Evolutionary conservation across 1,284 basidiomycete species (phyloP).

Genomic region (Vanrija pseudolonga): DNA sequence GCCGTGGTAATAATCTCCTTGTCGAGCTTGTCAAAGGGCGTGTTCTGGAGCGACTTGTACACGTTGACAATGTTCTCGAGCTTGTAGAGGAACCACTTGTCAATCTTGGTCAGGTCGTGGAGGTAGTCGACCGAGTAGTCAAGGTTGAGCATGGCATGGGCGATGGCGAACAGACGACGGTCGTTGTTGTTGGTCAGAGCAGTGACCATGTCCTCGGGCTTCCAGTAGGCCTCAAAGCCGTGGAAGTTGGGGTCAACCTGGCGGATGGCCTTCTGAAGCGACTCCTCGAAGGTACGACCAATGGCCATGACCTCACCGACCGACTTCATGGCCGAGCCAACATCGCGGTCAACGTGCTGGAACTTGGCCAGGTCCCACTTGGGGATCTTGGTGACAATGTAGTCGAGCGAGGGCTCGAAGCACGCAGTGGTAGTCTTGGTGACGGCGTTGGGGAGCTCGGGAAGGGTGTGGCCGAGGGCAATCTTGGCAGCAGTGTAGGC

Average conservation of each 20-base stretch:
- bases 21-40: slow-evolving; percentile 61
- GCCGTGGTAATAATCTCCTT: slow-evolving; percentile 71
- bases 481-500: slow-evolving; percentile 99
- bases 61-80: slow-evolving; percentile 80
- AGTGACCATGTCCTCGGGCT: slow-evolving; percentile 76
- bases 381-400: slow-evolving; percentile 99
- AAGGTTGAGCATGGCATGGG: slow-evolving; percentile 71
- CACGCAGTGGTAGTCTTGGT: slow-evolving; percentile 99
- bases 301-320: slow-evolving; percentile 99
- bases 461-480: slow-evolving; percentile 95
- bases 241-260: slow-evolving; percentile 85
- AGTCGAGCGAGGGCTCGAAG: slow-evolving; percentile 99
- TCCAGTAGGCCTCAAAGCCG: slow-evolving; percentile 60
- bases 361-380: slow-evolving; percentile 99
- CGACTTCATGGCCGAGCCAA: slow-evolving; percentile 98
- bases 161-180: slow-evolving; percentile 82
- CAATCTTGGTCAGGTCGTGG: slow-evolving; percentile 94
- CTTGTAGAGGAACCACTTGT: slow-evolving; percentile 99
- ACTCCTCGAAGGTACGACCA: slow-evolving; percentile 97
- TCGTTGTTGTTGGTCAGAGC: slow-evolving; percentile 64
- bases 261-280: slow-evolving; percentile 95
- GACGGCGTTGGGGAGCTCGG: slow-evolving; percentile 96
- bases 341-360: slow-evolving; percentile 87
- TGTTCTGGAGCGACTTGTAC: slow-evolving; percentile 66
- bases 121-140: slow-evolving; percentile 84